Percentiles rank a stretch among this genome's conserved stretches.
phyloP scores from a whole-genome alignment of 2,329 filamentous ascomycete genomes.

The Knufia petricola region DNA sequence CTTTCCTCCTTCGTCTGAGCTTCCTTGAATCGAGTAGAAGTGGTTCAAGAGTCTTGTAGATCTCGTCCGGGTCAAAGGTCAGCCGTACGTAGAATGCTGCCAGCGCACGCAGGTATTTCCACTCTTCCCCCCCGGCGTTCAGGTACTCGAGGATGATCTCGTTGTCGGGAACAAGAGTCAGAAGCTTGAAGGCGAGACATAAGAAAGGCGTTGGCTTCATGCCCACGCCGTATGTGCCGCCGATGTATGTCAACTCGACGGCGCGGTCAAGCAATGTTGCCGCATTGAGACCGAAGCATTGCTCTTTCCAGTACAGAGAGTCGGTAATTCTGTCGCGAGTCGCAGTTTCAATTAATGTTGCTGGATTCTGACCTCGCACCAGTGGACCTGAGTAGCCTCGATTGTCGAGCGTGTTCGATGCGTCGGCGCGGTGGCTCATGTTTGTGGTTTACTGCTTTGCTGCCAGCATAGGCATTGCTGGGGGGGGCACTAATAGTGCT shows the following conservation, averaged over 20 bases:
- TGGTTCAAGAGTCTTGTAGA: slow-evolving; percentile 73
- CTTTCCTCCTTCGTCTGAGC: slow-evolving; percentile 63
- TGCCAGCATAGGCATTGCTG: too few relatives aligned
- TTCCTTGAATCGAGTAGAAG: slow-evolving; percentile 75
- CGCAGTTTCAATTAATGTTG: slow-evolving; percentile 91
- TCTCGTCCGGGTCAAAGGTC: slow-evolving; percentile 70
- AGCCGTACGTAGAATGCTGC: slow-evolving; percentile 89
- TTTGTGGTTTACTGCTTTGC: too few relatives aligned
- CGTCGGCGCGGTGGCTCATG: slow-evolving; percentile 64
- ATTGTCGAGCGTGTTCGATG: slow-evolving; percentile 70
- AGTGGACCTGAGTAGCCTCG: slow-evolving; percentile 68
- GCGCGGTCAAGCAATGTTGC: slow-evolving; percentile 78
- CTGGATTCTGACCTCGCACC: slow-evolving; percentile 83
- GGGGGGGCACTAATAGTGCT: too few relatives aligned
- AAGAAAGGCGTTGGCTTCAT: slow-evolving; percentile 86
- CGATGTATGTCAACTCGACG: slow-evolving; percentile 71
- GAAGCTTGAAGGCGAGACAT: slow-evolving; percentile 86
- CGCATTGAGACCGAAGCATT: slow-evolving; percentile 89
- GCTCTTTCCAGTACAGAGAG: slow-evolving; percentile 96
- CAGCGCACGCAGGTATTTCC: slow-evolving; percentile 75
- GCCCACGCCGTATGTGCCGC: slow-evolving; percentile 73
- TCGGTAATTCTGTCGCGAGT: slow-evolving; percentile 93
- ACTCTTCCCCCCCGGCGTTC: slow-evolving; percentile 66
- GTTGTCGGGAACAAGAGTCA: slow-evolving; percentile 74
- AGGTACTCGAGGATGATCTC: slow-evolving; percentile 74